Evolutionary conservation across 305 asterid species (phyloP), one percentile per base, ranked within the genome.

Genomic region (Stenogyne calaminthoides): DNA sequence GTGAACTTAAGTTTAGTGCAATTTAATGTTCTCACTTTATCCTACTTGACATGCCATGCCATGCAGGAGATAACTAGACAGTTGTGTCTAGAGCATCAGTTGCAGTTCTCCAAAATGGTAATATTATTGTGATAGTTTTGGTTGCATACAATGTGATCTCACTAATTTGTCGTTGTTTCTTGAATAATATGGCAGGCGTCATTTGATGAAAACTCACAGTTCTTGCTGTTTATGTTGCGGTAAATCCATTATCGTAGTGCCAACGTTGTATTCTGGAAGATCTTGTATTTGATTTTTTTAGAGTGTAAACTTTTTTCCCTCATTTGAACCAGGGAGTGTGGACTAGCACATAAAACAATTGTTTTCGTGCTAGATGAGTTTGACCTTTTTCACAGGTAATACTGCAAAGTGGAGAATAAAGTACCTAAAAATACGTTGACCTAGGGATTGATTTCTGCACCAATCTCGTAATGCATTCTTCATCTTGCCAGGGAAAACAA

Each of bases 21-120:
- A 46, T 37, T 44, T 69, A 25, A 9, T 18, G 19, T 77, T 72
- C 70, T 83, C 67, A 75, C 75, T 52, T 55, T 44, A 51, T 58
- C 81, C 63, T 66, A 52, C 75, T 64, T 58, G 49, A 42, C n/a
- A n/a, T n/a, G n/a, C n/a, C 62, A 60, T 64, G 67, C 76, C 47
- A 27, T 80, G 90, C 91, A 94, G 99, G 99, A 94, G 84, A 90
- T 95, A 73, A 88, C n/a, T n/a, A n/a, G n/a, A n/a, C n/a, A n/a
- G n/a, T n/a, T n/a, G n/a, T n/a, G n/a, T n/a, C n/a, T n/a, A 75
- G 97, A 94, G 77, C 89, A 94, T 82, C 86, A 91, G 63, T 77
- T 95, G 84, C 64, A 72, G 64, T 92, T 92, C 88, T 92, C 99
- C 44, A 95, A 90, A 82, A 85, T 92, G 97, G 99, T 95, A 92